These are phyloP conservation scores for Exsudoporus frostii DNA, from an alignment of 768 basidiomycete species.

Conservation along the genomic window DNA sequence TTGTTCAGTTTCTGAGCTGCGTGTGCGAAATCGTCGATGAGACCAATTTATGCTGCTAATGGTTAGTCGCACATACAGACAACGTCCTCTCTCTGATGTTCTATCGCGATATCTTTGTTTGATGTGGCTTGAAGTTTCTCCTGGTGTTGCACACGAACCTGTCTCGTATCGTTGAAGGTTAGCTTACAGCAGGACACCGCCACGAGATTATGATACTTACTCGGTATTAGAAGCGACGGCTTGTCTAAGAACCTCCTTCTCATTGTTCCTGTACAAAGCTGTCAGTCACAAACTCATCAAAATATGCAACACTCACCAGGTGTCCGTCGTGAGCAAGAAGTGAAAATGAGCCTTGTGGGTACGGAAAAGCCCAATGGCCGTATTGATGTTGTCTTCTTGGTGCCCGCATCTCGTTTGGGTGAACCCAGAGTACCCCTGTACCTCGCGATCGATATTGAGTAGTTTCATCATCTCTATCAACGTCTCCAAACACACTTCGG, in stretches of 20 bases:
- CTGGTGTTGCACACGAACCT: neutral
- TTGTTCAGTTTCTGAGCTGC: neutral
- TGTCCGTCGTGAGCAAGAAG: conserved; percentile 7
- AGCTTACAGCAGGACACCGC: neutral
- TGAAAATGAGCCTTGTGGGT: conserved; percentile 3
- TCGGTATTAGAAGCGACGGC: neutral
- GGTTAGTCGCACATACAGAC: neutral
- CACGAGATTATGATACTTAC: neutral
- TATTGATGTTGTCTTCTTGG: neutral
- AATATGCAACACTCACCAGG: neutral
- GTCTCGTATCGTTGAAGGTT: neutral
- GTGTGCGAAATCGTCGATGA: neutral
- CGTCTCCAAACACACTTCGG: conserved; percentile 1
- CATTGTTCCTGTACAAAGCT: neutral
- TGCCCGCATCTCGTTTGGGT: neutral
- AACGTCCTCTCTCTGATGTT: neutral
- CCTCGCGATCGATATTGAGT: neutral
- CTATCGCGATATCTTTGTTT: neutral
- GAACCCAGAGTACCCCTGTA: neutral
- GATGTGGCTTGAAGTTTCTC: neutral
- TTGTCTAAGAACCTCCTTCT: neutral
- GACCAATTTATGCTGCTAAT: no score
- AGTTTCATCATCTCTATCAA: neutral
- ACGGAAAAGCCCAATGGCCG: neutral
- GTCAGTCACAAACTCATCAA: neutral